Evolutionary conservation across 108 stramenopile genomes (phyloP).

Genomic region (Cyclotella distinguenda): DNA sequence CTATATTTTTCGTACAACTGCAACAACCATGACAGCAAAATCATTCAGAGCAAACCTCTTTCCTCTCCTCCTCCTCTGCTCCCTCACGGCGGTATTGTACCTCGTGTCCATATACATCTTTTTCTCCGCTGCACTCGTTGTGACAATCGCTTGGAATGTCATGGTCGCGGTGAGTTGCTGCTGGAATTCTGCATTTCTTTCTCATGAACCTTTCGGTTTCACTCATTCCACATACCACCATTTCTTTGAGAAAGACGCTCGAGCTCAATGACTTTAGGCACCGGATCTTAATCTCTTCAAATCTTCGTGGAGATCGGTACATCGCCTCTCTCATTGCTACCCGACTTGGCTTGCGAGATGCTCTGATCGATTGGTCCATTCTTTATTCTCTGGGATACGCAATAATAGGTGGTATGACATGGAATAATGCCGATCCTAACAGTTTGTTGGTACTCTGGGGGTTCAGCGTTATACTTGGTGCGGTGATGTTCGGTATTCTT

Average conservation of each 20-base stretch:
- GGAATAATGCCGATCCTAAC: constrained; percentile 28
- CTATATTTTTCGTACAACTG: no score
- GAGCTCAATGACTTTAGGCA: constrained; percentile 36
- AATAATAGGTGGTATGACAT: constrained; percentile 29
- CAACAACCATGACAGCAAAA: neutral
- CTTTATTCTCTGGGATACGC: constrained; percentile 19
- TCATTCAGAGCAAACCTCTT: neutral
- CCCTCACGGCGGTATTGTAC: neutral
- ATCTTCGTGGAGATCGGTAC: constrained; percentile 2
- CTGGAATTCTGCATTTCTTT: neutral
- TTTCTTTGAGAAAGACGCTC: constrained; percentile 21
- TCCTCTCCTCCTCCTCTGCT: neutral
- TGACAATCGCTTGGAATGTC: constrained; percentile 10
- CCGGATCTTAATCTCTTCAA: constrained; percentile 10
- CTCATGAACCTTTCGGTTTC: neutral
- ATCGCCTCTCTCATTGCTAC: constrained; percentile 27
- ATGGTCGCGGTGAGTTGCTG: constrained; percentile 8
- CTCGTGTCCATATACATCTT: neutral
- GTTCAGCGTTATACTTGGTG: constrained; percentile 16
- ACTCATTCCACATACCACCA: neutral
- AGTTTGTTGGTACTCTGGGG: constrained; percentile 27
- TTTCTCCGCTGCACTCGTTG: constrained; percentile 1
- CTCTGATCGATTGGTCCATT: constrained; percentile 25
- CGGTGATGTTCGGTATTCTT: constrained; percentile 14
- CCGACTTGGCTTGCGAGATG: constrained; percentile 30